Conservation (phyloP, 2,329 filamentous ascomycete species). For the Thelonectria rubi region DNA sequence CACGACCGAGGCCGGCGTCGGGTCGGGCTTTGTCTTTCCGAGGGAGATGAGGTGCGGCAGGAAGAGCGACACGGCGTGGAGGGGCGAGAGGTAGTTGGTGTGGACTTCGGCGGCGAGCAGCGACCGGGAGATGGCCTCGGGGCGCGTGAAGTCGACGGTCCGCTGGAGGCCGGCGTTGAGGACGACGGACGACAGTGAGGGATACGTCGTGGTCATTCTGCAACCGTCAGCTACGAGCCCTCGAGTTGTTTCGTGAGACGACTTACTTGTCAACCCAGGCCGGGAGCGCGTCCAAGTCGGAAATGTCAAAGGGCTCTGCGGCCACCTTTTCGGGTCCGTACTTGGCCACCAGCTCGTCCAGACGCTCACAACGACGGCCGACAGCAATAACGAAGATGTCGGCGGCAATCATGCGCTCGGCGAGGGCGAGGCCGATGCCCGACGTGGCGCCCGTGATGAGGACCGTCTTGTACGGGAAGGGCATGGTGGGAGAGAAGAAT, state of each 20-base stretch:
- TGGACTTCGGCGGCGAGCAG: slow-evolving; percentile 30
- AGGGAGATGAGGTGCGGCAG: slow-evolving; percentile 28
- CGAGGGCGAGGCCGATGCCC: slow-evolving; percentile 31
- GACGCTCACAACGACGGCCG: slow-evolving; percentile 56
- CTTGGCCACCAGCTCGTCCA: slow-evolving; percentile 56
- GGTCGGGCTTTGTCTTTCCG: slow-evolving; percentile 11
- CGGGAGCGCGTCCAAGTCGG: slow-evolving; percentile 48
- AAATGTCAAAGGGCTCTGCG: slow-evolving; percentile 52
- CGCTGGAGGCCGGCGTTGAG: slow-evolving; percentile 66
- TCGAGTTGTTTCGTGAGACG: background rate
- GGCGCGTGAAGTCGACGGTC: slow-evolving; percentile 39
- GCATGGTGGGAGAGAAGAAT: slow-evolving; percentile 47
- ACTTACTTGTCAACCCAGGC: slow-evolving; percentile 23
- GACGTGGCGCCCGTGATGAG: slow-evolving; percentile 54
- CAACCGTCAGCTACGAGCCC: background rate
- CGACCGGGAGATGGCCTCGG: slow-evolving; percentile 34
- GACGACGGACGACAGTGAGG: slow-evolving; percentile 55
- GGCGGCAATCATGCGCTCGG: slow-evolving; percentile 49
- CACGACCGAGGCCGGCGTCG: slow-evolving; percentile 6
- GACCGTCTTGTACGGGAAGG: slow-evolving; percentile 63
- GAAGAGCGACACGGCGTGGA: slow-evolving; percentile 23
- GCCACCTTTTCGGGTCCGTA: slow-evolving; percentile 52
- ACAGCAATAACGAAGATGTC: slow-evolving; percentile 56
- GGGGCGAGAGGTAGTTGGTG: slow-evolving; percentile 27
- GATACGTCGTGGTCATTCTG: slow-evolving; percentile 19